Percentiles rank a stretch among this genome's conserved stretches.
Evolutionary conservation across 73 alveolate species (phyloP).

Genomic region (Tetrahymena elliotti): DNA sequence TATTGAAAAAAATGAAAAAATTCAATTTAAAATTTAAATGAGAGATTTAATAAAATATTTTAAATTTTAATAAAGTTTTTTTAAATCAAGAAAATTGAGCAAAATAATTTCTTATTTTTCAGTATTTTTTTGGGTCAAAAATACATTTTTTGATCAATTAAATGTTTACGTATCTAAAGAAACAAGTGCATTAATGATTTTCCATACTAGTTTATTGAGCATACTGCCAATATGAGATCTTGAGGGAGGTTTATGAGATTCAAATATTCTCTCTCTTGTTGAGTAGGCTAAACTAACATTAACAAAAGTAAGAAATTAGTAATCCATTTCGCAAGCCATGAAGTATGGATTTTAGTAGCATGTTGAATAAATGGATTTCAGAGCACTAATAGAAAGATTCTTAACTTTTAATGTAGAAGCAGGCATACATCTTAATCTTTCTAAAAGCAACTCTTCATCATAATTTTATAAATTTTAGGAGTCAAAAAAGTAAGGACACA

Average conservation of each 20-base stretch:
- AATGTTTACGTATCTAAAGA: not conserved
- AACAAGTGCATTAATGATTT: not conserved
- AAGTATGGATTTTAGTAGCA: not conserved
- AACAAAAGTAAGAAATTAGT: not conserved
- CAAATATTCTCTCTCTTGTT: not conserved
- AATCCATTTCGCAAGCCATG: not conserved
- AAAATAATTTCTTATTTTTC: too few relatives aligned
- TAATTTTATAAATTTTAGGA: not conserved
- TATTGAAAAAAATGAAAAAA: too few relatives aligned
- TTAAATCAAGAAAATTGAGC: too few relatives aligned
- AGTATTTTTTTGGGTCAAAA: not conserved
- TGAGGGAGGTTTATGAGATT: not conserved
- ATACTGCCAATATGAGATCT: not conserved
- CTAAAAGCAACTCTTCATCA: not conserved
- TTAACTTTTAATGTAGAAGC: not conserved
- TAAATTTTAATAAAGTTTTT: too few relatives aligned
- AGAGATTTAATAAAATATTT: too few relatives aligned
- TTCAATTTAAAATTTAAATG: not conserved
- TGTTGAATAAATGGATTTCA: not conserved
- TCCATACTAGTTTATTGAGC: not conserved
- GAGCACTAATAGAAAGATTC: not conserved
- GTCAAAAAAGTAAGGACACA: not conserved
- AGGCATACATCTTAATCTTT: not conserved
- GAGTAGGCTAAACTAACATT: not conserved
- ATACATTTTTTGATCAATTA: too few relatives aligned